Percentiles rank a stretch among this genome's conserved stretches.
phyloP scores from a whole-genome alignment of 768 basidiomycete species.

The Clavaria fumosa region DNA sequence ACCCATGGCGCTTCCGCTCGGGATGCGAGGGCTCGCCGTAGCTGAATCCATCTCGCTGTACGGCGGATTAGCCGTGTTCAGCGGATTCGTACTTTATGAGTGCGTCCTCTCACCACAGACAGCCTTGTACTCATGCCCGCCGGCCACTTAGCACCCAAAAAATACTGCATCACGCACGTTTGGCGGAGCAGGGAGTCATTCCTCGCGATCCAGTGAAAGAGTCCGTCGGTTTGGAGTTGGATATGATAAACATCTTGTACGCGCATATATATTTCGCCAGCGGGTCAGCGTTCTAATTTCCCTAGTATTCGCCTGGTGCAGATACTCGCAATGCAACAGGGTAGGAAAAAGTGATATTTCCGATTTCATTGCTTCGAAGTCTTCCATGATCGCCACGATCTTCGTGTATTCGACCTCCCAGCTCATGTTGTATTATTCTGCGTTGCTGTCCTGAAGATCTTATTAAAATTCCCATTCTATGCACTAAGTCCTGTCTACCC shows the following conservation, averaged over 20 bases:
- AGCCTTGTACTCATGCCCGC: not conserved
- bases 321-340: conserved; percentile 54
- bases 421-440: not conserved
- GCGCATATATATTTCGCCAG: too few species aligned
- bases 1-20: conserved; percentile 78
- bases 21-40: conserved; percentile 59
- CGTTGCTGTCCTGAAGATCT: not conserved
- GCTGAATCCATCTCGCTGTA: conserved; percentile 71
- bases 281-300: conserved; percentile 4
- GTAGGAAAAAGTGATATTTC: conserved; percentile 30
- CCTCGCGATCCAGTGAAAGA: conserved; percentile 64
- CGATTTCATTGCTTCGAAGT: too few species aligned
- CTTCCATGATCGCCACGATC: conserved; percentile 3
- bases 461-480: conserved; percentile 1
- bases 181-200: conserved; percentile 53
- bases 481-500: not conserved
- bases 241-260: conserved; percentile 84
- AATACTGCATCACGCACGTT: conserved; percentile 59
- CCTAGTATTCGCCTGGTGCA: conserved; percentile 66
- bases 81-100: conserved; percentile 81
- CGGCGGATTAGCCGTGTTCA: conserved; percentile 78
- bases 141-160: conserved; percentile 56
- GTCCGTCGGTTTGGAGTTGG: conserved; percentile 63
- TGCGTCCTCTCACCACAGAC: conserved; percentile 21
- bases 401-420: not conserved